Conservation (phyloP, 2,329 filamentous ascomycete genomes). For the Eutypella sp. region DNA sequence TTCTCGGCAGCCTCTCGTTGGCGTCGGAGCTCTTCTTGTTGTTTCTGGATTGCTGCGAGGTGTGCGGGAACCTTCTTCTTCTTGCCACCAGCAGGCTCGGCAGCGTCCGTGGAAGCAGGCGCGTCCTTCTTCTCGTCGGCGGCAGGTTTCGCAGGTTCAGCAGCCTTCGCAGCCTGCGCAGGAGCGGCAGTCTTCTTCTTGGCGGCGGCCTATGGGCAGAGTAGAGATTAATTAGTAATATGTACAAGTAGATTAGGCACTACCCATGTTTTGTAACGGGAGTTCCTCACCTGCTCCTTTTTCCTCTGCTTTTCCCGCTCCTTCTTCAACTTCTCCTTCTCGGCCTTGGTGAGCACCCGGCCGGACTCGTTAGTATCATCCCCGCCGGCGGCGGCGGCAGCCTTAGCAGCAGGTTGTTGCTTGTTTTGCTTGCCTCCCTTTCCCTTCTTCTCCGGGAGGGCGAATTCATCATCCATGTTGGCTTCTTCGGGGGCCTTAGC, state of each 20-base stretch:
- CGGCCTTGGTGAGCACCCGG: conserved; percentile 87
- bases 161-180: conserved; percentile 47
- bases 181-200: conserved; percentile 69
- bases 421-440: conserved; percentile 51
- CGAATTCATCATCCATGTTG: conserved; percentile 80
- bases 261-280: neutral
- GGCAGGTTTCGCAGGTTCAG: conserved; percentile 49
- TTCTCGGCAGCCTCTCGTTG: conserved; percentile 60
- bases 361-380: conserved; percentile 54
- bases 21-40: conserved; percentile 71
- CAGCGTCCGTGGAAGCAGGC: conserved; percentile 32
- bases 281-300: conserved; percentile 75
- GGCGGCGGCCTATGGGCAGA: conserved; percentile 58
- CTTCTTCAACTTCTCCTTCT: conserved; percentile 98
- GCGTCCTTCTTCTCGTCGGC: conserved; percentile 45
- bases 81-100: conserved; percentile 48
- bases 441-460: conserved; percentile 70
- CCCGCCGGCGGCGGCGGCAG: conserved; percentile 36
- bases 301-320: conserved; percentile 98
- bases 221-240: neutral
- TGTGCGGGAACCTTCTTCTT: conserved; percentile 89
- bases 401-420: conserved; percentile 40
- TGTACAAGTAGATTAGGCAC: neutral
- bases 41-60: conserved; percentile 69
- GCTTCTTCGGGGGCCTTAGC: conserved; percentile 77